A percentile compares a stretch with the other conserved stretches of the same genome.
Evolutionary conservation across 345 rosid genomes (phyloP).

Genomic region (Eucalyptus regnans): DNA sequence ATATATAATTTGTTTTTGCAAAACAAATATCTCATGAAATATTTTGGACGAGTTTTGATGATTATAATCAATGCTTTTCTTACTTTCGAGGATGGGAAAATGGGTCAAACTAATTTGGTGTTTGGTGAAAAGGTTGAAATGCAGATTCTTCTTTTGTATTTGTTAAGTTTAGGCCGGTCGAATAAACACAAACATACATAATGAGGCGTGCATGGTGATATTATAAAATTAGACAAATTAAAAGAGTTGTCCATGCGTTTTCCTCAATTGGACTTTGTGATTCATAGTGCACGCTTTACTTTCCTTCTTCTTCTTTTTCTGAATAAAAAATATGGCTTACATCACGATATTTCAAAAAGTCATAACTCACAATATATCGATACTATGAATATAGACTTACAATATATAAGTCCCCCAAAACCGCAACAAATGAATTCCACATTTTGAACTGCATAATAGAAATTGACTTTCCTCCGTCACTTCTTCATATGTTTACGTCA

Average conservation of each 20-base stretch:
- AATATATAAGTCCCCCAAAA: background rate
- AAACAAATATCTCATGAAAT: background rate
- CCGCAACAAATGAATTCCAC: rapidly evolving
- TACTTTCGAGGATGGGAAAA: background rate
- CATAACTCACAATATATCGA: rapidly evolving
- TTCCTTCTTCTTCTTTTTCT: background rate
- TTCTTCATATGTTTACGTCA: too few species aligned
- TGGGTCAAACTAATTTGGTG: background rate
- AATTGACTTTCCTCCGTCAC: background rate
- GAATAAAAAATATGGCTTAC: background rate
- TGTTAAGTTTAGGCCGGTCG: rapidly evolving
- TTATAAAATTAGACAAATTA: background rate
- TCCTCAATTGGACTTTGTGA: background rate
- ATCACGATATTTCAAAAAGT: background rate
- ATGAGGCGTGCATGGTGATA: background rate
- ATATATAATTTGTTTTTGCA: too few species aligned
- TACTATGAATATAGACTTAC: rapidly evolving
- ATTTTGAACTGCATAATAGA: background rate
- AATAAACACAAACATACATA: background rate
- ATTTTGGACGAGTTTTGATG: background rate
- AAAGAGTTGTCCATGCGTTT: background rate
- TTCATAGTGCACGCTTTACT: background rate
- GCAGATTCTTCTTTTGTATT: background rate
- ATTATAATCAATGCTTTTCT: background rate
- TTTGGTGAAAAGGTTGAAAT: background rate